Evolutionary conservation across 768 basidiomycete species (phyloP).

Genomic region (Tubosaeta brunneosetosa): DNA sequence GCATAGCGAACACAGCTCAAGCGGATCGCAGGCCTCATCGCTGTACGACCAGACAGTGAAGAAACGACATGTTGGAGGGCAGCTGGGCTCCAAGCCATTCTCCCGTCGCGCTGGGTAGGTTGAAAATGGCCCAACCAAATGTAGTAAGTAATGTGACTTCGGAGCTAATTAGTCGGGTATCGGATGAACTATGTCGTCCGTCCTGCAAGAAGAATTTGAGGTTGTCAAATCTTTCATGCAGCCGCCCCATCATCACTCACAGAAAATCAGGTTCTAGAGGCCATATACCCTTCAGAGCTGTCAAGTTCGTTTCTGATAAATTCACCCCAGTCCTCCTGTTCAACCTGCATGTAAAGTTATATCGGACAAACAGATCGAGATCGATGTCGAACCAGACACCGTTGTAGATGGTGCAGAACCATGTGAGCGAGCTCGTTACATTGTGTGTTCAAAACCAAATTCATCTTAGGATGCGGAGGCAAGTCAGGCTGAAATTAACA

Average conservation of each 20-base stretch:
- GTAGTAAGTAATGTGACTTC: constrained; percentile 6
- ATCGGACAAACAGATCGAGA: constrained; percentile 75
- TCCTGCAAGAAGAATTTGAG: constrained; percentile 87
- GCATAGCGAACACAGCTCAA: constrained; percentile 6
- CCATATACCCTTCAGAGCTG: constrained; percentile 93
- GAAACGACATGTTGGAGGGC: constrained; percentile 11
- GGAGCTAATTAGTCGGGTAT: constrained; percentile 23
- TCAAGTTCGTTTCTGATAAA: constrained; percentile 63
- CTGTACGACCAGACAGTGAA: neutral
- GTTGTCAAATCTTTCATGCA: constrained; percentile 37
- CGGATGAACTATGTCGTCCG: constrained; percentile 47
- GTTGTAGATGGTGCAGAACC: constrained; percentile 54
- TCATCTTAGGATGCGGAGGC: constrained; percentile 23
- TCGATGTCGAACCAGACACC: constrained; percentile 87
- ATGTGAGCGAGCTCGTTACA: constrained; percentile 35
- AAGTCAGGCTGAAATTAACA: constrained; percentile 70
- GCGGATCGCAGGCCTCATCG: neutral
- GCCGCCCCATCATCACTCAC: constrained; percentile 7
- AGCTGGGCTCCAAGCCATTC: constrained; percentile 19
- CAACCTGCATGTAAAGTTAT: constrained; percentile 63
- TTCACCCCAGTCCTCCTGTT: constrained; percentile 36
- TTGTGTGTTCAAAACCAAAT: constrained; percentile 4
- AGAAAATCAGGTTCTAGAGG: constrained; percentile 72
- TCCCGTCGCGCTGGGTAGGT: neutral
- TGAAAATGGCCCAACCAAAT: constrained; percentile 14